Evolutionary conservation across 1,284 basidiomycete species (phyloP).

Genomic region (Serendipita sp.): DNA sequence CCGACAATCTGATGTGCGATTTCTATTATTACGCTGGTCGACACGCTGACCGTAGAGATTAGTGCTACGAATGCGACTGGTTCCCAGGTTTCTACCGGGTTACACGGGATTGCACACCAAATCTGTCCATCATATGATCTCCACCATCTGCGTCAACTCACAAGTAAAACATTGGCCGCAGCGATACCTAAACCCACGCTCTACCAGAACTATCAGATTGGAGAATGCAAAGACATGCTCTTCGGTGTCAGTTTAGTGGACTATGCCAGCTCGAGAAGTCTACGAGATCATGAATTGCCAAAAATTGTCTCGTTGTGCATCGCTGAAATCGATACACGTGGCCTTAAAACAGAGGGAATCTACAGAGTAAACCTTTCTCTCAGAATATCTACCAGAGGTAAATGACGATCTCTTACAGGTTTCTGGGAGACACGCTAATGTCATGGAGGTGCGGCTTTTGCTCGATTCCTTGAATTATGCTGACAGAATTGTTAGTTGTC

Average conservation of each 20-base stretch:
- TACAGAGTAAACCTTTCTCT: conserved; percentile 43
- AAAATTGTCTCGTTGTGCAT: conserved; percentile 78
- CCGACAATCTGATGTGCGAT: conserved; percentile 60
- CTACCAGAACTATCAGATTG: conserved; percentile 74
- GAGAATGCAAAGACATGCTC: conserved; percentile 77
- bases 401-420: conserved; percentile 31
- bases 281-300: conserved; percentile 70
- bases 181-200: conserved; percentile 50
- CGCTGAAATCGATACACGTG: conserved; percentile 67
- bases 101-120: conserved; percentile 39
- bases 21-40: neutral
- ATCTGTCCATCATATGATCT: conserved; percentile 62
- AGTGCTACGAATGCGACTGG: conserved; percentile 59
- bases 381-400: neutral
- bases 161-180: conserved; percentile 43
- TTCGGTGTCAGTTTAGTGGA: conserved; percentile 88
- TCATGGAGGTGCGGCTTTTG: conserved; percentile 49
- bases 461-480: neutral
- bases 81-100: conserved; percentile 48
- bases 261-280: conserved; percentile 73
- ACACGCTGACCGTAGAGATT: conserved; percentile 10
- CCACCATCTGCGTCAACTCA: conserved; percentile 36
- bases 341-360: conserved; percentile 72
- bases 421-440: conserved; percentile 71
- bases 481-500: conserved; percentile 40